phyloP scores from a whole-genome alignment of 768 basidiomycete species.

The Pleurotus salmoneostramineus region DNA sequence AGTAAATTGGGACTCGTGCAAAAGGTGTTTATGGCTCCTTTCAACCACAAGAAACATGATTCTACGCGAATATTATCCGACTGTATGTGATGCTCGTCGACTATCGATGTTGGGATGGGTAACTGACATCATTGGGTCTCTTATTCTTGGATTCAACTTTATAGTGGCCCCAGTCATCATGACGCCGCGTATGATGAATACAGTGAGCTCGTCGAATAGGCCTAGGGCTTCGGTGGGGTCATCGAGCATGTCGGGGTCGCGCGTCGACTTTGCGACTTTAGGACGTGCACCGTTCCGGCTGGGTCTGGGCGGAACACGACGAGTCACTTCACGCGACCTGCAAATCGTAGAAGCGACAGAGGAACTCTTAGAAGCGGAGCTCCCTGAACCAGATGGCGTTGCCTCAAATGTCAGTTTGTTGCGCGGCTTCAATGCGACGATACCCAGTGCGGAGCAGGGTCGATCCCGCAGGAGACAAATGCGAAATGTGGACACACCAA shows the following conservation, averaged over 20 bases:
- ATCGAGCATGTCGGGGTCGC: conserved; percentile 31
- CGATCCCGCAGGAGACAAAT: conserved; percentile 74
- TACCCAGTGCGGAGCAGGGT: conserved; percentile 83
- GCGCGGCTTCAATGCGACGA: conserved; percentile 91
- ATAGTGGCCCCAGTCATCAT: conserved; percentile 85
- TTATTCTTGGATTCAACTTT: conserved; percentile 3
- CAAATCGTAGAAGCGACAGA: conserved; percentile 81
- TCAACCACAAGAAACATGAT: conserved; percentile 63
- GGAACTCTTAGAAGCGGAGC: conserved; percentile 64
- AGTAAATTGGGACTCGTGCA: conserved; percentile 61
- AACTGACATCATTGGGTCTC: background rate
- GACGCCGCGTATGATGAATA: conserved; percentile 81
- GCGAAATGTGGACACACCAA: conserved; percentile 73
- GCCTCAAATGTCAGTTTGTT: conserved; percentile 77
- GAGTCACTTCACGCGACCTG: conserved; percentile 79
- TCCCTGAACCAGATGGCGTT: conserved; percentile 71
- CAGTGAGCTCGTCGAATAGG: conserved; percentile 47
- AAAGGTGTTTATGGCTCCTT: conserved; percentile 69
- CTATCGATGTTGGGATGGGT: background rate
- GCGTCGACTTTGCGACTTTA: conserved; percentile 71
- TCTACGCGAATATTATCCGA: conserved; percentile 73
- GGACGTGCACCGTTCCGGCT: conserved; percentile 76
- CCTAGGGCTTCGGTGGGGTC: conserved; percentile 28
- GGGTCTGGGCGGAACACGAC: conserved; percentile 50
- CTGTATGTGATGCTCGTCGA: conserved; percentile 40